A percentile compares a stretch with the other conserved stretches of the same genome.
phyloP scores from a whole-genome alignment of 2,329 filamentous ascomycete genomes.

The Dactylellina haptotyla region DNA sequence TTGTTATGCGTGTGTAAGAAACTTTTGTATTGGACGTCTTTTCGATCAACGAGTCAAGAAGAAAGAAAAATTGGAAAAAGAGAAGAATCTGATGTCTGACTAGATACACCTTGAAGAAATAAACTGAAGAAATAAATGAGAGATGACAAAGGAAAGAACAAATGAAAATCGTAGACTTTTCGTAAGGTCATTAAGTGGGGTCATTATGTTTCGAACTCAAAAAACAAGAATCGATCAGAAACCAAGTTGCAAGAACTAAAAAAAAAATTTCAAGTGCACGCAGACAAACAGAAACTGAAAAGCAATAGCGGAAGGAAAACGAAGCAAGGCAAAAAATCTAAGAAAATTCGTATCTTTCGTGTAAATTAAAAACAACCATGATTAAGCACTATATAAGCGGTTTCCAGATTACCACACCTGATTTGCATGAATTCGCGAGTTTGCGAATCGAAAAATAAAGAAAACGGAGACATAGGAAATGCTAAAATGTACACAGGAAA shows the following conservation, averaged over 20 bases:
- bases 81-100: neutral
- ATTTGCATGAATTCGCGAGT: conserved; percentile 4
- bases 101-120: conserved; percentile 53
- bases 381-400: conserved; percentile 49
- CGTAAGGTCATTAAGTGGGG: conserved; percentile 60
- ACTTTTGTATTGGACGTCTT: neutral
- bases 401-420: conserved; percentile 44
- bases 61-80: neutral
- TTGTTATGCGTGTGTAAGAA: no score
- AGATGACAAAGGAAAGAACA: conserved; percentile 30
- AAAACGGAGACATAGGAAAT: conserved; percentile 59
- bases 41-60: conserved; percentile 9
- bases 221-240: conserved; percentile 58
- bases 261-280: conserved; percentile 51
- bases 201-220: conserved; percentile 56
- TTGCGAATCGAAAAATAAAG: conserved; percentile 54
- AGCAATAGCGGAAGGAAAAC: conserved; percentile 57
- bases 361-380: no score
- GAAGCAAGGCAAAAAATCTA: conserved; percentile 58
- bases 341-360: conserved; percentile 46
- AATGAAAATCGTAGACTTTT: conserved; percentile 55
- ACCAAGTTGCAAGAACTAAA: conserved; percentile 2
- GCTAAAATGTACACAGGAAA: conserved; percentile 50
- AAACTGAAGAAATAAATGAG: conserved; percentile 56
- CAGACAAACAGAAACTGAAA: conserved; percentile 10